These are phyloP conservation scores for Heritiera fomes DNA, from an alignment of 345 rosid species.

Conservation along the genomic window DNA sequence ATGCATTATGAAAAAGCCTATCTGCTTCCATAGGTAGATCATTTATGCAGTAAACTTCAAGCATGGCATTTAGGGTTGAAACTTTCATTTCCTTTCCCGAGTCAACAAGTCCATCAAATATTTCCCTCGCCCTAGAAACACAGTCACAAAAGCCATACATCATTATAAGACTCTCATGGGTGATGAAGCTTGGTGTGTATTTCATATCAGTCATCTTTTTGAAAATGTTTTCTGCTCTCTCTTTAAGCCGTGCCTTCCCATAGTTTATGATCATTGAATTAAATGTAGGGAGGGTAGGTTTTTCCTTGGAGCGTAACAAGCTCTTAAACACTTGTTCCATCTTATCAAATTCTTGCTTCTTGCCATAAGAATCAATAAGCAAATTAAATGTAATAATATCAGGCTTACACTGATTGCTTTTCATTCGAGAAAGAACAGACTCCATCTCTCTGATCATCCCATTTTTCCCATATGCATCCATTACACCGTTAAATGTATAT, in stretches of 20 bases:
- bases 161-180: slow-evolving; percentile 77
- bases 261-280: slow-evolving; percentile 87
- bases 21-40: slow-evolving; percentile 74
- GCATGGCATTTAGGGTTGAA: slow-evolving; percentile 80
- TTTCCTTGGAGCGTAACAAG: slow-evolving; percentile 73
- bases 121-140: slow-evolving; percentile 71
- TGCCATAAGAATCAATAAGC: slow-evolving; percentile 84
- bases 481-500: slow-evolving; percentile 81
- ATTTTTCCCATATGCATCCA: slow-evolving; percentile 94
- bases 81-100: slow-evolving; percentile 57
- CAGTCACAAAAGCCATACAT: slow-evolving; percentile 77
- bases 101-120: slow-evolving; percentile 55
- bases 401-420: slow-evolving; percentile 68
- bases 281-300: slow-evolving; percentile 78
- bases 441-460: slow-evolving; percentile 95
- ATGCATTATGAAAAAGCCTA: slow-evolving; percentile 49
- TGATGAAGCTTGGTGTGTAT: slow-evolving; percentile 64
- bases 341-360: slow-evolving; percentile 83
- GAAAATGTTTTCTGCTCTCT: slow-evolving; percentile 64
- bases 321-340: slow-evolving; percentile 93
- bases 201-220: slow-evolving; percentile 70
- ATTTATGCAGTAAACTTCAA: slow-evolving; percentile 78
- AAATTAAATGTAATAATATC: slow-evolving; percentile 77
- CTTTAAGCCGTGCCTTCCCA: slow-evolving; percentile 78
- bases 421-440: slow-evolving; percentile 74